Base-by-base conservation (phyloP, 306 rosid species). In the Morella rubra region DNA sequence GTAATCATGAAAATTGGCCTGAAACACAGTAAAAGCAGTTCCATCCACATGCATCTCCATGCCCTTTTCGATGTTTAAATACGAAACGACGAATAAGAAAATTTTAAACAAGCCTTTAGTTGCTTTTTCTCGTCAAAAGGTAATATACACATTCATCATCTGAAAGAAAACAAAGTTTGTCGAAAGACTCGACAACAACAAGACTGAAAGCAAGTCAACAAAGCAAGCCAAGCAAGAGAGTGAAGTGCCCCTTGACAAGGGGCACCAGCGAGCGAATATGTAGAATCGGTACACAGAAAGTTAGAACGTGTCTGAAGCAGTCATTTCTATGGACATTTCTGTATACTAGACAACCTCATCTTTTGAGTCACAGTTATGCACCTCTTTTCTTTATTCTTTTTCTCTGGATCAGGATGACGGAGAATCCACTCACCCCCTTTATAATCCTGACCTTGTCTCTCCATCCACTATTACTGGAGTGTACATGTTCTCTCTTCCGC, bases 401-500 rank as follows among this genome's bases (percentile, higher is more conserved):
- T 9, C 42, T 22, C 52, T 69, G 76, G 81, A 80, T 78, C 68
- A 84, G 85, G 83, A 75, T 81, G 67, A 20, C 13, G 27, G 18
- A 67, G 40, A 55, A 44, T 5, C 27, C 67, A 70, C 71, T 58
- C 75, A 45, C 2, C 27, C 70, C 71, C 52, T 79, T 18, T 52
- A 41, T 20, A 37, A 72, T 81, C 81, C 50, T 61, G 80, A 52
- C 69, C 60, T 69, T 62, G 69, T 71, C 54, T 69, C 68, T 69
- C 68, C 81, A 76, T 46, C 65, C 45, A 41, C 66, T 16, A 14
- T 73, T 44, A 44, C 62, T 77, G 27, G 47, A 46, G 80, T 49
- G 76, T 20, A 79, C 73, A 37, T 37, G 24, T 27, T 69, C 54
- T 62, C 69, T 47, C 50, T 67, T 40, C n/a, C 61, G 55, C 53